These are phyloP conservation scores for Ustilago shanxiensis DNA, from an alignment of 1,284 basidiomycete species.

Conservation along the genomic window DNA sequence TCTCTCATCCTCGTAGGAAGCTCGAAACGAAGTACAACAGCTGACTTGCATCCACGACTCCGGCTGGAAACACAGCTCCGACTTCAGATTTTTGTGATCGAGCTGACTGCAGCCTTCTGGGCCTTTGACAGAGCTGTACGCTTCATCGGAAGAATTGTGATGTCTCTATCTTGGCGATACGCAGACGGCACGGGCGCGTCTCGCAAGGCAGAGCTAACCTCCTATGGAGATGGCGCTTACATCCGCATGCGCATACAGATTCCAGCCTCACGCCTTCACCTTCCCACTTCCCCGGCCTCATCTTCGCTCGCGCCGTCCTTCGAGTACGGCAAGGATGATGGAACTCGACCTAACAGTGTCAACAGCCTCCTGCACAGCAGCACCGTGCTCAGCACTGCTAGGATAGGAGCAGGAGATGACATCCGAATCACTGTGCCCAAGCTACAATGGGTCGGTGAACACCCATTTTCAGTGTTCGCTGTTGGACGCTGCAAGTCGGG, in stretches of 20 bases:
- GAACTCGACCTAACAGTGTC: neutral
- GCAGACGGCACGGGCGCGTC: conserved; percentile 24
- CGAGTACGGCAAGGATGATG: conserved; percentile 1
- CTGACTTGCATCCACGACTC: neutral
- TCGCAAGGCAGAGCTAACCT: conserved; percentile 20
- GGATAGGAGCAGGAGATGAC: conserved; percentile 38
- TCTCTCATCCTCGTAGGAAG: too few relatives aligned
- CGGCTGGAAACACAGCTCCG: conserved; percentile 7
- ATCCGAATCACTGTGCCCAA: conserved; percentile 38
- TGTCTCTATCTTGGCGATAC: conserved; percentile 30
- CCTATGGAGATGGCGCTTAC: conserved; percentile 15
- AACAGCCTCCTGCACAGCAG: neutral
- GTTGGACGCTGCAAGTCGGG: conserved; percentile 22
- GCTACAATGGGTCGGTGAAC: conserved; percentile 40
- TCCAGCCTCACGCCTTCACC: conserved; percentile 23
- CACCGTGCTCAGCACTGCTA: neutral
- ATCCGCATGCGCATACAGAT: conserved; percentile 33
- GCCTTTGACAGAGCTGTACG: conserved; percentile 42
- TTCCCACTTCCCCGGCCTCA: neutral
- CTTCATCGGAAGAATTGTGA: conserved; percentile 12
- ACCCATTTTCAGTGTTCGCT: conserved; percentile 50
- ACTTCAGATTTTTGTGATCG: conserved; percentile 30
- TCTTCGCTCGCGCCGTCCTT: neutral
- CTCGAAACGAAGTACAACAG: neutral
- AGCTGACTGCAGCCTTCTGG: conserved; percentile 34